Evolutionary conservation across 192 early-diverging fungal genomes (phyloP), one percentile per base, ranked within the genome.

Genomic region (Backusella circina): DNA sequence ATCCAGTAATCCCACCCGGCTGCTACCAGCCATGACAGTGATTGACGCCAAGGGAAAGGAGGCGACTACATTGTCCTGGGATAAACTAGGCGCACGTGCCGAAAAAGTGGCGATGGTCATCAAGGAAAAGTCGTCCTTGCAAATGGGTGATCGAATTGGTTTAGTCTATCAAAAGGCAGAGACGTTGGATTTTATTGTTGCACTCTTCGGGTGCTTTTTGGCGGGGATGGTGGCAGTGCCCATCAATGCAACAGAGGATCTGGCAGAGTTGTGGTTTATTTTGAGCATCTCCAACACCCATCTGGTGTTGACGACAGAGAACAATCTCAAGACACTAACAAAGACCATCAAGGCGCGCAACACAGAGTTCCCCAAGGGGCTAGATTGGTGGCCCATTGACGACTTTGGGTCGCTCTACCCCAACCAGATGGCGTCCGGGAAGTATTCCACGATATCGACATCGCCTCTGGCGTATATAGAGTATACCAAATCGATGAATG

Each of bases 381-480:
- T 95, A 30, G 86, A 88, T n/a, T 96, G 93, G 93, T 94, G 92
- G 88, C 91, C 93, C 66, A 95, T 93, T 0, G 91, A 93, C 61
- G 89, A 93, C 15, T 84, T 92, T 67, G 93, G 93, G 1, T 85
- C 83, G 6, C 89, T 78, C 73, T 86, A 84, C 74, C 87, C 78
- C 2, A 26, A 70, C 36, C 83, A 84, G 26, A 87, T 85, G 39
- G 84, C 82, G 2, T 47, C 36, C 2, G 54, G 37, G 13, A 84
- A 88, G 0, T 84, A 88, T 75, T 79, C 80, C 2, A 61, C 72
- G n/a, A 86, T 88, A 33, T 72, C 75, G 0, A 31, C 80, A 1
- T 79, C 88, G 13, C 93, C 95, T 37, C 77, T 93, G 31, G 95
- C 95, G 1, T 95, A 95, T 67, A 90, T 96, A 33, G 94, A 95